phyloP scores from a whole-genome alignment of 257 asterid genomes.

The Salvia miltiorrhiza region DNA sequence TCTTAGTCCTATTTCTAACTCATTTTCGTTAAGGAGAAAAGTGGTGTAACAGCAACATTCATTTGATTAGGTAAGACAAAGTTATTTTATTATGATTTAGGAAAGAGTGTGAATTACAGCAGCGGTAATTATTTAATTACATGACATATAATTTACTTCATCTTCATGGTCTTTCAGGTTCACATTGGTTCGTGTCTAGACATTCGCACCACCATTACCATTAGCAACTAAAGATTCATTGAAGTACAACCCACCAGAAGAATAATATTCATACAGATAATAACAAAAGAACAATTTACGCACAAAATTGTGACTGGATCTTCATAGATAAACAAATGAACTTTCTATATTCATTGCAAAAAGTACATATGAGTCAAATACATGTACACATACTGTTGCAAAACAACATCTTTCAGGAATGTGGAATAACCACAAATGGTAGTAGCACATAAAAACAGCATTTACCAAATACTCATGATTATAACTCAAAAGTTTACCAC shows the following conservation, averaged over 20 bases:
- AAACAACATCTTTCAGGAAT: neutral
- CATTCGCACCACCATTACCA: neutral
- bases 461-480: neutral
- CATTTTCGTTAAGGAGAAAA: neutral
- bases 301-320: neutral
- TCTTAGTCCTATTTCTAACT: neutral
- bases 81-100: too few relatives aligned
- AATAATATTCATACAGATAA: too few relatives aligned
- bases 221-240: neutral
- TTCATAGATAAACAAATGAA: neutral
- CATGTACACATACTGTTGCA: neutral
- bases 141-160: neutral
- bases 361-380: neutral
- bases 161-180: slow-evolving; percentile 11
- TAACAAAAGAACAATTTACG: neutral
- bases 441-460: neutral
- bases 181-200: neutral
- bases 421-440: neutral
- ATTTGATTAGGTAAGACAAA: too few relatives aligned
- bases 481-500: slow-evolving; percentile 56
- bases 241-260: too few relatives aligned
- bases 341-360: neutral
- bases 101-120: neutral
- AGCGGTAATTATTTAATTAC: neutral
- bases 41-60: neutral